Conservation (phyloP, 257 asterid genomes). For the Solanum acaule region DNA sequence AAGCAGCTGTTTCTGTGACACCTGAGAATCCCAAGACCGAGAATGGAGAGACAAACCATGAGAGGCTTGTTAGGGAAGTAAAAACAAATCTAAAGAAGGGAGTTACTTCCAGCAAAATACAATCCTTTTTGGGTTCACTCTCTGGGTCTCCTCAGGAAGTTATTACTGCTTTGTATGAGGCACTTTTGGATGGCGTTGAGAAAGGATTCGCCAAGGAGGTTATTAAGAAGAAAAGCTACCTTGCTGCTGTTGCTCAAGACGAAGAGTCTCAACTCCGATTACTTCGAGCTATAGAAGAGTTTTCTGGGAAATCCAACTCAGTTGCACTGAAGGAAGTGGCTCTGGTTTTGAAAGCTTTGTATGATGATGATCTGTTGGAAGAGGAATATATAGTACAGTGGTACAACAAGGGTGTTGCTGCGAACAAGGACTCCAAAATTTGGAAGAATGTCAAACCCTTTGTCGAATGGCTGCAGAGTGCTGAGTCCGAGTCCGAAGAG, state of each 20-base stretch:
- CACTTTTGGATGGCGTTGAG: conserved; percentile 17
- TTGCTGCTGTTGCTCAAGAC: conserved; percentile 14
- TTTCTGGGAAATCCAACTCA: conserved; percentile 13
- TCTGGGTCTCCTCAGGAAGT: conserved; percentile 25
- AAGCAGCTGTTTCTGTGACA: not conserved
- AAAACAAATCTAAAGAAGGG: conserved; percentile 17
- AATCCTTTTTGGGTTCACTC: conserved; percentile 15
- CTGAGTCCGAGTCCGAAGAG: conserved; percentile 31
- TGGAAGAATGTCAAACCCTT: conserved; percentile 34
- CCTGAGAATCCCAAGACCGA: not conserved
- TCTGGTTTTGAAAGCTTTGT: conserved; percentile 24
- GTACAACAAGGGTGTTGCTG: conserved; percentile 21
- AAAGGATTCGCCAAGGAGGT: conserved; percentile 30
- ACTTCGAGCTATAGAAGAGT: conserved; percentile 24
- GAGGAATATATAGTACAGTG: conserved; percentile 30
- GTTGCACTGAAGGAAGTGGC: conserved; percentile 26
- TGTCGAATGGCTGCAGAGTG: conserved; percentile 30
- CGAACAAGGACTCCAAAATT: conserved; percentile 9
- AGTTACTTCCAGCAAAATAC: conserved; percentile 8
- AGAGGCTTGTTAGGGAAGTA: conserved; percentile 18
- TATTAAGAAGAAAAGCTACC: conserved; percentile 19
- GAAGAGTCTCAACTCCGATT: conserved; percentile 11
- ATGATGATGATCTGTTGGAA: conserved; percentile 30
- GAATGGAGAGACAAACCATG: conserved; percentile 7
- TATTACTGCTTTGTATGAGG: conserved; percentile 20